phyloP scores from a whole-genome alignment of 495 filamentous ascomycete genomes.

The Acidomyces sp. region DNA sequence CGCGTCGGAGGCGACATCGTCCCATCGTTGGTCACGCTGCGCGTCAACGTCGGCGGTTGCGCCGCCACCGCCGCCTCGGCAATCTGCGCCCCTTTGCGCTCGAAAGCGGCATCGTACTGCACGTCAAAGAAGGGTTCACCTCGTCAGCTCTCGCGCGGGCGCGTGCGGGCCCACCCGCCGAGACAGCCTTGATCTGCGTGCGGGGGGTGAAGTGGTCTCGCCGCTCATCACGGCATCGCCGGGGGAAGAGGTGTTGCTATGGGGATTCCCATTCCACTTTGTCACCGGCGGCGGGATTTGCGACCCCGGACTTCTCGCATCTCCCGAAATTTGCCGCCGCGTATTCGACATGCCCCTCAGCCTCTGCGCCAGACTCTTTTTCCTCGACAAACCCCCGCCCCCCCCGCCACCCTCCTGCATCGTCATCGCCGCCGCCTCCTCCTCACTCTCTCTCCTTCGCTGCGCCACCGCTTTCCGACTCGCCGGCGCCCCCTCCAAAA shows the following conservation, averaged over 20 bases:
- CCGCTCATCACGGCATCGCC: constrained; percentile 13
- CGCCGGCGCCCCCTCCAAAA: constrained; percentile 87
- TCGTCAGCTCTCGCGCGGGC: constrained; percentile 33
- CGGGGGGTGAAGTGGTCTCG: constrained; percentile 3
- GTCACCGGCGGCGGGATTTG: too few relatives aligned
- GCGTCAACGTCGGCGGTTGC: constrained; percentile 41
- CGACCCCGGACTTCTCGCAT: too few relatives aligned
- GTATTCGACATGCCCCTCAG: constrained; percentile 30
- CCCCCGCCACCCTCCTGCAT: constrained; percentile 18
- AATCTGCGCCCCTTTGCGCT: constrained; percentile 48
- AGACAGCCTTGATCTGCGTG: constrained; percentile 21
- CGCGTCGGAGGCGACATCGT: constrained; percentile 14
- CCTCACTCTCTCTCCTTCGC: constrained; percentile 60
- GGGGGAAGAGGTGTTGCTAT: constrained; percentile 17
- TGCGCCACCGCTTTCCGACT: constrained; percentile 69
- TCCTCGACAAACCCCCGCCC: constrained; percentile 60
- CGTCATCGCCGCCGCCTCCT: constrained; percentile 25
- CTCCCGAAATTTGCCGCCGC: too few relatives aligned
- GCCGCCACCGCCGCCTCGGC: constrained; percentile 29
- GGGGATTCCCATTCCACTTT: neutral
- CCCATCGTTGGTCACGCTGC: constrained; percentile 42
- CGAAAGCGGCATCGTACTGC: constrained; percentile 64
- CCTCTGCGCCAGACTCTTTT: constrained; percentile 79
- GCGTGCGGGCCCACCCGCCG: constrained; percentile 12
- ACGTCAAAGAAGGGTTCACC: constrained; percentile 77